phyloP scores from a whole-genome alignment of 202 grass and related monocot genomes.

The Setaria italica region DNA sequence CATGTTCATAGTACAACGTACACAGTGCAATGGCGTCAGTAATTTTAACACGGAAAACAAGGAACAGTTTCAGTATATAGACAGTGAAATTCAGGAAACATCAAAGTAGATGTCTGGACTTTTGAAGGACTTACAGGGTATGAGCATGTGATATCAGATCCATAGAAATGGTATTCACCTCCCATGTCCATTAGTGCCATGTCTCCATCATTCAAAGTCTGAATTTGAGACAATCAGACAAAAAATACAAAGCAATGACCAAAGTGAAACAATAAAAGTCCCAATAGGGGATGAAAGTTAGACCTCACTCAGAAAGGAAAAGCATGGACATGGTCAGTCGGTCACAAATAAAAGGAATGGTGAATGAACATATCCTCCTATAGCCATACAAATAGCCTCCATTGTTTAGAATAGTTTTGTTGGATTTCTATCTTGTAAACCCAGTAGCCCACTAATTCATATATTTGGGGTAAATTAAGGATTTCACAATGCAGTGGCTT shows the following conservation, averaged over 20 bases:
- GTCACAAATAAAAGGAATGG: neutral
- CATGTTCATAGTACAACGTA: neutral
- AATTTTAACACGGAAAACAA: neutral
- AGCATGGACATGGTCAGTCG: neutral
- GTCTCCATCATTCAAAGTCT: conserved; percentile 90
- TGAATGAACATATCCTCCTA: neutral
- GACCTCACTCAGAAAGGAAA: neutral
- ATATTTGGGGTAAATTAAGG: conserved; percentile 25
- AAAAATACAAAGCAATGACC: neutral
- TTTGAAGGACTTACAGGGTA: conserved; percentile 80
- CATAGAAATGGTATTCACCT: conserved; percentile 92
- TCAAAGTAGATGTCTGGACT: conserved; percentile 8
- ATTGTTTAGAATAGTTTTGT: conserved; percentile 31
- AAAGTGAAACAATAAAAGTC: conserved; percentile 27
- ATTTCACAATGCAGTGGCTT: neutral
- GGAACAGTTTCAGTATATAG: neutral
- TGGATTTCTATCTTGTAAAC: conserved; percentile 23
- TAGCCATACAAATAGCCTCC: neutral
- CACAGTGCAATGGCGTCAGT: neutral
- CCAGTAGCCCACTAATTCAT: neutral
- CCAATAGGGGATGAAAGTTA: conserved; percentile 18
- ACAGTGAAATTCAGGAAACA: neutral
- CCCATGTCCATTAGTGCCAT: conserved; percentile 98
- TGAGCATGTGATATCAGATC: conserved; percentile 99
- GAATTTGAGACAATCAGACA: conserved; percentile 43